These are phyloP conservation scores for Lepidium africanum DNA, from an alignment of 345 rosid species.

Conservation along the genomic window DNA sequence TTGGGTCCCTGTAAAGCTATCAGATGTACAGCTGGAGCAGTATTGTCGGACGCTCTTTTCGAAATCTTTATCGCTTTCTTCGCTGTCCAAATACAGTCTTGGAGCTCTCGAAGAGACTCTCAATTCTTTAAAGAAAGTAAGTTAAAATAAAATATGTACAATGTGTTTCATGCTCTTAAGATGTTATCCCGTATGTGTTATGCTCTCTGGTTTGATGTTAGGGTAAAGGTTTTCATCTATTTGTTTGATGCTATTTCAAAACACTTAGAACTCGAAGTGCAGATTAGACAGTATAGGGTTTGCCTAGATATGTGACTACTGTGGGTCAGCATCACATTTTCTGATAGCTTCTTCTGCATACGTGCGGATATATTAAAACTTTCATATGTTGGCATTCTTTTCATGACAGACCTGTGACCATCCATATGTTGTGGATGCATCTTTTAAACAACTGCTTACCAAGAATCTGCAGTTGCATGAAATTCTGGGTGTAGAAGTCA, in stretches of 20 bases:
- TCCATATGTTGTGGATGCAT: constrained; percentile 60
- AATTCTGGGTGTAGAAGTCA: constrained; percentile 59
- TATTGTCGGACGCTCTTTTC: constrained; percentile 69
- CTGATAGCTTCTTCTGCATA: constrained; percentile 1
- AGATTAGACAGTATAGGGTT: constrained; percentile 10
- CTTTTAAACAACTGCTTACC: constrained; percentile 32
- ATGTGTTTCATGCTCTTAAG: not conserved
- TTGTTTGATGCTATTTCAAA: not conserved
- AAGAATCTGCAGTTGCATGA: constrained; percentile 33
- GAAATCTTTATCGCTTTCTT: constrained; percentile 48
- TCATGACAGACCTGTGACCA: constrained; percentile 84
- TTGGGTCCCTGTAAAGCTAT: constrained; percentile 86
- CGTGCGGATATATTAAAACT: constrained; percentile 3
- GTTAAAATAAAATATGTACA: constrained; percentile 2
- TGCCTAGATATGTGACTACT: constrained; percentile 6
- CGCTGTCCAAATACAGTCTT: constrained; percentile 45
- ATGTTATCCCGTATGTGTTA: not conserved
- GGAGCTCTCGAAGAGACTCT: constrained; percentile 58
- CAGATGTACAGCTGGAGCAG: constrained; percentile 81
- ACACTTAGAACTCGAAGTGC: constrained; percentile 5
- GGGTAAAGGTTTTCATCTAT: not conserved
- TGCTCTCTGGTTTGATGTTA: not conserved
- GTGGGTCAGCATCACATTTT: constrained; percentile 1
- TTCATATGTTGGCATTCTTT: constrained; percentile 9
- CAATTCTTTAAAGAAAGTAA: constrained; percentile 59